A percentile compares a stretch with the other conserved stretches of the same genome.
Evolutionary conservation across 495 filamentous ascomycete genomes (phyloP).

Genomic region (Apiosordaria backusii): DNA sequence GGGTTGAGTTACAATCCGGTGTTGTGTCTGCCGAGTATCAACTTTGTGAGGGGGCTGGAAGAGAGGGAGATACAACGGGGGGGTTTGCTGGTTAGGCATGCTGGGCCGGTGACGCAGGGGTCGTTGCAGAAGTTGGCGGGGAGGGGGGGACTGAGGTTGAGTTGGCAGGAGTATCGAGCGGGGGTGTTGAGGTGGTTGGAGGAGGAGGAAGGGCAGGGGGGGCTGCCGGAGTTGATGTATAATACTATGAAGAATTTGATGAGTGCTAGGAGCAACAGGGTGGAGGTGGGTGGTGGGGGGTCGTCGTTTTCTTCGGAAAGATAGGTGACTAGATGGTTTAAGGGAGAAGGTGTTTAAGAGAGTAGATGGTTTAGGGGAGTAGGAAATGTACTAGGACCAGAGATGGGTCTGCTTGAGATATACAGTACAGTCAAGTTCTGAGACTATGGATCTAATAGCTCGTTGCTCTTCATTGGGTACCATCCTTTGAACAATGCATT

Average conservation of each 20-base stretch:
- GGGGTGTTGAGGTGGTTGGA: slow-evolving; percentile 72
- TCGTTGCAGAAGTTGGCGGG: slow-evolving; percentile 59
- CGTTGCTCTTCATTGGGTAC: too few relatives aligned
- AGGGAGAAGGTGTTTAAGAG: too few relatives aligned
- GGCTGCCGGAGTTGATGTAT: slow-evolving; percentile 71
- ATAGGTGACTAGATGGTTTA: neutral
- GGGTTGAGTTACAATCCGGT: slow-evolving; percentile 66
- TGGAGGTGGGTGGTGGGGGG: too few relatives aligned
- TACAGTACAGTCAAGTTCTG: too few relatives aligned
- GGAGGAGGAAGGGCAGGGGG: slow-evolving; percentile 53
- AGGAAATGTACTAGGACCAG: too few relatives aligned
- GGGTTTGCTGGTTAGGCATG: slow-evolving; percentile 53
- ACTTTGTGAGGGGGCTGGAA: slow-evolving; percentile 65
- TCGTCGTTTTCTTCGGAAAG: neutral
- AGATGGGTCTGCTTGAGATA: neutral
- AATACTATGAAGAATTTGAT: slow-evolving; percentile 77
- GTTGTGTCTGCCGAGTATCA: slow-evolving; percentile 62
- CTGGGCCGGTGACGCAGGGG: slow-evolving; percentile 72
- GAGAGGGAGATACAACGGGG: slow-evolving; percentile 39
- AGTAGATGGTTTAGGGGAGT: too few relatives aligned
- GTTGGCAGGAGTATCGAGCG: slow-evolving; percentile 71
- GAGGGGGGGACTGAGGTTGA: slow-evolving; percentile 65
- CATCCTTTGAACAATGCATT: too few relatives aligned
- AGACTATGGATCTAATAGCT: too few relatives aligned
- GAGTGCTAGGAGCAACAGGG: slow-evolving; percentile 30